Conservation (phyloP, 2,329 filamentous ascomycete species). For the Xylariaceae sp. region DNA sequence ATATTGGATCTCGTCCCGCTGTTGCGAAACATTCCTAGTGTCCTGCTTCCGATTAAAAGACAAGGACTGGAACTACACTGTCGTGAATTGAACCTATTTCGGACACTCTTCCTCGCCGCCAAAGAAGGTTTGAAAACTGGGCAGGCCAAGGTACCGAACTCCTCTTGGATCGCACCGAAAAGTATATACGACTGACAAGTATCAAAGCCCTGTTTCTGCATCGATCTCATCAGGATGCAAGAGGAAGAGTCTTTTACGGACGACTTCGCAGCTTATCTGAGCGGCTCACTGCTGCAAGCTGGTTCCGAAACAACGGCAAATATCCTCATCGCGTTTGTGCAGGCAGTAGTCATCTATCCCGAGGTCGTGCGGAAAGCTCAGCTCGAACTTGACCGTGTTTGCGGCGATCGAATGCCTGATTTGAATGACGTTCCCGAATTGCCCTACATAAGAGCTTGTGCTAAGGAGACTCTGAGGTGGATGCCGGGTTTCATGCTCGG, state of each 20-base stretch:
- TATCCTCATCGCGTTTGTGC: slow-evolving; percentile 38
- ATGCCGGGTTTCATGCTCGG: slow-evolving; percentile 36
- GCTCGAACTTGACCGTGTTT: slow-evolving; percentile 37
- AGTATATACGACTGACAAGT: neutral
- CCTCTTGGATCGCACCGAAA: slow-evolving; percentile 4
- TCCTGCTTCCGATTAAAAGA: slow-evolving; percentile 35
- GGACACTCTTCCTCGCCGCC: slow-evolving; percentile 32
- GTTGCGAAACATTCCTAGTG: slow-evolving; percentile 43
- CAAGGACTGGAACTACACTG: slow-evolving; percentile 42
- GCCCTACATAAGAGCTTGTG: slow-evolving; percentile 42
- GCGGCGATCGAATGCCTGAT: slow-evolving; percentile 41
- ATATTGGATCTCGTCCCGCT: too few species aligned
- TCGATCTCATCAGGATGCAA: slow-evolving; percentile 24
- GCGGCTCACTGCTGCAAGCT: slow-evolving; percentile 20
- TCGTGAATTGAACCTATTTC: slow-evolving; percentile 41
- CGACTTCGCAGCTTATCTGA: slow-evolving; percentile 31
- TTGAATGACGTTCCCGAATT: slow-evolving; percentile 40
- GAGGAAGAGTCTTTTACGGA: slow-evolving; percentile 27
- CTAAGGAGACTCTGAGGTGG: slow-evolving; percentile 47
- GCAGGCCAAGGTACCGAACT: neutral
- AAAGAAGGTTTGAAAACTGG: neutral
- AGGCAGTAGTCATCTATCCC: slow-evolving; percentile 39
- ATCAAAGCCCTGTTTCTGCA: slow-evolving; percentile 25
- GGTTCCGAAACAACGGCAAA: slow-evolving; percentile 40
- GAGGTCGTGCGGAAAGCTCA: slow-evolving; percentile 25